phyloP scores from a whole-genome alignment of 1,139 yeast species.

The Hyphopichia buzzinii region DNA sequence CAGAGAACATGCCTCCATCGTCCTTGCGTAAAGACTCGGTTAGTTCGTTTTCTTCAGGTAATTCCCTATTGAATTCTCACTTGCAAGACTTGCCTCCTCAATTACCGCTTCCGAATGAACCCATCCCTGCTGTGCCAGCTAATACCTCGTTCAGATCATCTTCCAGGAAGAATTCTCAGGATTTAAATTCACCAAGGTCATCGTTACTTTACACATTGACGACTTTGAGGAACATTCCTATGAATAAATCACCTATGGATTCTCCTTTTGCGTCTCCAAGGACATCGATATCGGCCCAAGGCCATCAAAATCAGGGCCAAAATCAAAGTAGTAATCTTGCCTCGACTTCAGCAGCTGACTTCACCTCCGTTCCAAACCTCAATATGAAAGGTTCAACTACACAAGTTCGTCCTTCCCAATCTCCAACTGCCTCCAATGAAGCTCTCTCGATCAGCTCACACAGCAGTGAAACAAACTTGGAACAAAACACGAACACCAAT shows the following conservation, averaged over 20 bases:
- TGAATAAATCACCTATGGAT: constrained; percentile 36
- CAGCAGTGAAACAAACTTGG: constrained; percentile 2
- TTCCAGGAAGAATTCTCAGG: constrained; percentile 38
- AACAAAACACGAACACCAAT: no score
- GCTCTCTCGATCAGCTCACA: constrained; percentile 3
- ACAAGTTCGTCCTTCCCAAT: constrained; percentile 1
- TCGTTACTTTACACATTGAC: constrained; percentile 44
- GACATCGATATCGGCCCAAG: constrained; percentile 39
- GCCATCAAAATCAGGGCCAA: constrained; percentile 8
- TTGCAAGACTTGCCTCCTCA: constrained; percentile 53
- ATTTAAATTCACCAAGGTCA: constrained; percentile 41
- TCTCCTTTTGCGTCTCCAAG: constrained; percentile 51
- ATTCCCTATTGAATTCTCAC: constrained; percentile 31
- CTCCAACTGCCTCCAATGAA: constrained; percentile 10
- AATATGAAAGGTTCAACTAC: constrained; percentile 12
- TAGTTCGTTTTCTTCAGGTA: constrained; percentile 26
- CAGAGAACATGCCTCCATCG: neutral
- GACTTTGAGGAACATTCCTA: constrained; percentile 40
- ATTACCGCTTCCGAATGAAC: constrained; percentile 52
- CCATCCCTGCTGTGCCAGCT: constrained; percentile 46
- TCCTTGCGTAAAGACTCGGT: constrained; percentile 26
- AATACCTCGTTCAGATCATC: constrained; percentile 31
- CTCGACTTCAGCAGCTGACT: constrained; percentile 12
- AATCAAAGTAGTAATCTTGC: constrained; percentile 4
- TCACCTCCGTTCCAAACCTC: constrained; percentile 19